Percentiles rank a stretch among this genome's conserved stretches.
phyloP scores from a whole-genome alignment of 805 yeast genomes.

The Isabelozyma pseudorhagii region DNA sequence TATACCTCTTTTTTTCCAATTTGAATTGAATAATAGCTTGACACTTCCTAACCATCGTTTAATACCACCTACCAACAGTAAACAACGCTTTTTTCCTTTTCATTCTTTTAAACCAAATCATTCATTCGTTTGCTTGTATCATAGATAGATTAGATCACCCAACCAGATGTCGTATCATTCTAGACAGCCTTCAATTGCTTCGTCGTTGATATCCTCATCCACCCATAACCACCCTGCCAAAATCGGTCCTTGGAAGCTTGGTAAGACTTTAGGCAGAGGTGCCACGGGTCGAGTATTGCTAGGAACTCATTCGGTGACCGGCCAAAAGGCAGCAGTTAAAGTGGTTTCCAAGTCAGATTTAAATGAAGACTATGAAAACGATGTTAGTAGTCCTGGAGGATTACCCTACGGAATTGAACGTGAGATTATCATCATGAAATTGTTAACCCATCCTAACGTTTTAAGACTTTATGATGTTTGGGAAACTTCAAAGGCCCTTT shows the following conservation, averaged over 20 bases:
- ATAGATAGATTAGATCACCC: not conserved
- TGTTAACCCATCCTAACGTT: constrained; percentile 89
- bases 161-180: constrained; percentile 37
- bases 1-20: not conserved
- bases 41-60: not conserved
- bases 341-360: constrained; percentile 68
- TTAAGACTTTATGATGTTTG: constrained; percentile 94
- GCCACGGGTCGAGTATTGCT: constrained; percentile 78
- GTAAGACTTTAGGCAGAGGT: constrained; percentile 77
- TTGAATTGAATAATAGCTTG: not conserved
- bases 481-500: constrained; percentile 92
- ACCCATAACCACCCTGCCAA: constrained; percentile 45
- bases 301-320: constrained; percentile 66
- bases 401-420: constrained; percentile 95
- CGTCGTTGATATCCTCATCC: constrained; percentile 48
- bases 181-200: constrained; percentile 60
- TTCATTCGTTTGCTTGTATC: constrained; percentile 5
- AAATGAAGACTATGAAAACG: constrained; percentile 28
- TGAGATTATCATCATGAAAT: constrained; percentile 95
- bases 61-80: not conserved
- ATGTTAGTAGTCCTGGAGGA: constrained; percentile 36
- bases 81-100: not conserved
- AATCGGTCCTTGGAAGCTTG: constrained; percentile 83
- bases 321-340: constrained; percentile 79
- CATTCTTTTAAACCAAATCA: not conserved